Base-by-base conservation (phyloP, 139 green algal genomes). In the Nannochloris sp. region DNA sequence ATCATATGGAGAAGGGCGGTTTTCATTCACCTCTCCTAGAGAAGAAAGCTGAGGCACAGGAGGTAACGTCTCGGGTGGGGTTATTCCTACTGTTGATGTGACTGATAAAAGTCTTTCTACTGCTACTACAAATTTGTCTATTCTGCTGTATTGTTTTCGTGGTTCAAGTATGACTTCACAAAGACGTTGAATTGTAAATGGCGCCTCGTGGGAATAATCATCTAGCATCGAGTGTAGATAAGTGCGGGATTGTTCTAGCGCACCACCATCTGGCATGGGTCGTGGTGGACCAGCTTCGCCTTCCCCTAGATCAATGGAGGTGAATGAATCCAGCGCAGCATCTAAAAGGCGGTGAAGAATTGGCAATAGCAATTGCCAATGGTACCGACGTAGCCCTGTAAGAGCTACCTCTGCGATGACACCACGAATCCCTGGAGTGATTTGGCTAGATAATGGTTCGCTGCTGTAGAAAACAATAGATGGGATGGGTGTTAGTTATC, bases 121-220 rank as follows among this genome's bases (percentile, higher is more conserved):
- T 0, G 82, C 83, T 13, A 77, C 6, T 1, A 83, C 67, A 71
- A 89, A 57, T 70, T 92, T 92, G 48, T 81, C 65, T 25, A 89
- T 57, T 12, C 68, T 53, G 0, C 31, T 37, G 55, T 92, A 92
- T 61, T 92, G 86, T 65, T 83, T 85, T 27, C 70, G 61, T 0
- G 86, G 85, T 51, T 86, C 86, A 35, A 92, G 60, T 64, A 92
- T 57, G 38, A 92, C 48, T 67, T 92, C 86, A 30, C 77, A 84
- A 3, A 92, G 68, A 4, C 86, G 76, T 70, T 92, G 86, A 51
- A 90, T 60, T 1, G 86, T 92, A 76, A 85, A 92, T 4, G 86
- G 85, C 0, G 82, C 68, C 1, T 77, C 68, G 1, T 47, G 58
- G 6, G 37, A 48, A 61, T 79, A 77, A 2, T 37, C 35, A 4